A percentile compares a stretch with the other conserved stretches of the same genome.
These are phyloP conservation scores for Oenanthe sinensis DNA, from an alignment of 129 eudicot species.

Conservation along the genomic window DNA sequence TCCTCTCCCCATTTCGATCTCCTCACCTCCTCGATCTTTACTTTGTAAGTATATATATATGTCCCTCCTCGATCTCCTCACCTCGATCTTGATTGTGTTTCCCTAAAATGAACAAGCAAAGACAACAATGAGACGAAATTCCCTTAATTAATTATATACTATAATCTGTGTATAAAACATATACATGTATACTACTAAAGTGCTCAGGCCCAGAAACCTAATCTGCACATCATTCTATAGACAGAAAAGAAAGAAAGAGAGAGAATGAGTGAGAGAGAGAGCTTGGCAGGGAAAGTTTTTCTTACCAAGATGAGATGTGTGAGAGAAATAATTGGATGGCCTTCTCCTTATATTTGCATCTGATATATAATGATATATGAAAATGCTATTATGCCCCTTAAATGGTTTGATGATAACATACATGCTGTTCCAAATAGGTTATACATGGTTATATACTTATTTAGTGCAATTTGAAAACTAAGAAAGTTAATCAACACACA, in stretches of 20 bases:
- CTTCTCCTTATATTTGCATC: neutral
- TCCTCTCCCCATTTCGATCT: constrained; percentile 65
- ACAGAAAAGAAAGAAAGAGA: neutral
- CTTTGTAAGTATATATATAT: too few relatives aligned
- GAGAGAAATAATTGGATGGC: constrained; percentile 1
- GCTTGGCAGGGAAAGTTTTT: constrained; percentile 4
- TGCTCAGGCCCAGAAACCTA: constrained; percentile 3
- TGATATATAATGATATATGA: neutral
- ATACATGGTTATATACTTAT: neutral
- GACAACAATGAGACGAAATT: neutral
- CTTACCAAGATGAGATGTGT: constrained; percentile 6
- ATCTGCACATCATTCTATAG: neutral
- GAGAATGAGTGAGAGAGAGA: neutral
- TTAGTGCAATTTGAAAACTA: neutral
- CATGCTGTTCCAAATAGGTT: constrained; percentile 17
- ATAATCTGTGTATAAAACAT: neutral
- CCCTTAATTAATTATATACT: neutral
- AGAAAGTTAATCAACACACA: too few relatives aligned
- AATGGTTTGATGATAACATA: constrained; percentile 3
- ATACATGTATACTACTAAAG: neutral
- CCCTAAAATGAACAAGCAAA: constrained; percentile 7
- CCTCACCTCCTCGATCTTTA: neutral
- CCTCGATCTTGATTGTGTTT: neutral
- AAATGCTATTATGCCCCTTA: neutral
- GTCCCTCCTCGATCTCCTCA: too few relatives aligned